These are phyloP conservation scores for Lipomyces lipofer DNA, from an alignment of 805 yeast genomes.

Conservation along the genomic window DNA sequence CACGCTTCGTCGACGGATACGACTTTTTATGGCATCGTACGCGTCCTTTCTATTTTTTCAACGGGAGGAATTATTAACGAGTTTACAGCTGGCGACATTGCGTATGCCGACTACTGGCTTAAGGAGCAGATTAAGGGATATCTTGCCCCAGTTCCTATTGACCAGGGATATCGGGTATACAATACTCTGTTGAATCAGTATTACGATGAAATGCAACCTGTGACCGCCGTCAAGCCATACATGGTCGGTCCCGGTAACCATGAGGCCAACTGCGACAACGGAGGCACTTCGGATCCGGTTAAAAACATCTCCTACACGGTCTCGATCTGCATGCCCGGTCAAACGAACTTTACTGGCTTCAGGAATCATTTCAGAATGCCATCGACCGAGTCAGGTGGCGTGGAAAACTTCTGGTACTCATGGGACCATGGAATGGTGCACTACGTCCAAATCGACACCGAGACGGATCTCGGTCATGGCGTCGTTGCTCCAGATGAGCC, in stretches of 20 bases:
- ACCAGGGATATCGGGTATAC: slow-evolving; percentile 3
- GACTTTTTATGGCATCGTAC: slow-evolving; percentile 10
- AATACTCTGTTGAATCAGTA: slow-evolving; percentile 12
- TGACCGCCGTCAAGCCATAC: slow-evolving; percentile 12
- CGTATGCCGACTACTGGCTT: slow-evolving; percentile 38
- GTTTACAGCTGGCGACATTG: slow-evolving; percentile 36
- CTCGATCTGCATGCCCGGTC: slow-evolving; percentile 18
- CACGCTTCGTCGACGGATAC: slow-evolving; percentile 1
- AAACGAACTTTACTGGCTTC: slow-evolving; percentile 36
- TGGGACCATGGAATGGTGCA: slow-evolving; percentile 37
- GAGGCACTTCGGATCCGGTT: slow-evolving; percentile 7
- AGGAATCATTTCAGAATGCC: slow-evolving; percentile 37
- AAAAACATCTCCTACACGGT: slow-evolving; percentile 3
- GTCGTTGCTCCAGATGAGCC: slow-evolving; percentile 10
- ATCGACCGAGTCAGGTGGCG: slow-evolving; percentile 29
- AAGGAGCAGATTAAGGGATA: slow-evolving; percentile 22
- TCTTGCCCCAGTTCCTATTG: background rate
- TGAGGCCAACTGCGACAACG: slow-evolving; percentile 17
- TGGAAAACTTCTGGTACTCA: slow-evolving; percentile 37
- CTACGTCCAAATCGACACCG: slow-evolving; percentile 35
- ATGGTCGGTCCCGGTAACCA: slow-evolving; percentile 26
- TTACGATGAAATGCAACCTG: slow-evolving; percentile 16
- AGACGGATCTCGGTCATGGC: slow-evolving; percentile 35
- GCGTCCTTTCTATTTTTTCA: background rate
- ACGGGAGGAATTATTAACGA: background rate